phyloP scores from a whole-genome alignment of 2,329 filamentous ascomycete genomes.

The Cladophialophora immunda region DNA sequence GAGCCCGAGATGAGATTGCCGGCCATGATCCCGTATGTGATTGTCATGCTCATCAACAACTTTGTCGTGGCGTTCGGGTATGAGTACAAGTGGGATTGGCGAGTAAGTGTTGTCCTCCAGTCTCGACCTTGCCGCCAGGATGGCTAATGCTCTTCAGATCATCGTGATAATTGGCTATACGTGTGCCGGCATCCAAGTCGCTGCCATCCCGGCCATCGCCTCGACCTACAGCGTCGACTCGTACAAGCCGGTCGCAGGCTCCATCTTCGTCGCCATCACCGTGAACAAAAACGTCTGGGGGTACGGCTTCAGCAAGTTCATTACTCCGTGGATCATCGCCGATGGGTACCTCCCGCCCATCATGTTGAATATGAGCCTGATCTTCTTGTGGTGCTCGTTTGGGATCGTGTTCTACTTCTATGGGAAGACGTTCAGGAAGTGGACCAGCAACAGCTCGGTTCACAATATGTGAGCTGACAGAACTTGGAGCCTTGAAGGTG shows the following conservation, averaged over 20 bases:
- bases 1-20: constrained; percentile 67
- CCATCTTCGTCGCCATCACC: constrained; percentile 59
- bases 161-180: constrained; percentile 66
- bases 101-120: neutral
- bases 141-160: constrained; percentile 59
- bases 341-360: constrained; percentile 64
- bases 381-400: constrained; percentile 58
- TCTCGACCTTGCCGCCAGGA: constrained; percentile 51
- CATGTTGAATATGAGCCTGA: constrained; percentile 66
- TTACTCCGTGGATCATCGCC: constrained; percentile 63
- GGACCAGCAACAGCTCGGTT: constrained; percentile 17
- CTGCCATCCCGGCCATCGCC: constrained; percentile 66
- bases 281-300: constrained; percentile 15
- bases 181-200: constrained; percentile 64
- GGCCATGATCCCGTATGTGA: constrained; percentile 64
- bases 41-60: constrained; percentile 63
- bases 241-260: constrained; percentile 69
- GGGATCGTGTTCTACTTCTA: constrained; percentile 61
- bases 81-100: constrained; percentile 15
- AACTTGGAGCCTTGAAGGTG: neutral
- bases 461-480: constrained; percentile 5
- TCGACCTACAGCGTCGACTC: constrained; percentile 68
- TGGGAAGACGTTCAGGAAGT: constrained; percentile 61
- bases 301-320: constrained; percentile 53
- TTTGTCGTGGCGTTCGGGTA: constrained; percentile 57